phyloP scores from a whole-genome alignment of 1,139 yeast species.

The Insectozyma bohioensis region DNA sequence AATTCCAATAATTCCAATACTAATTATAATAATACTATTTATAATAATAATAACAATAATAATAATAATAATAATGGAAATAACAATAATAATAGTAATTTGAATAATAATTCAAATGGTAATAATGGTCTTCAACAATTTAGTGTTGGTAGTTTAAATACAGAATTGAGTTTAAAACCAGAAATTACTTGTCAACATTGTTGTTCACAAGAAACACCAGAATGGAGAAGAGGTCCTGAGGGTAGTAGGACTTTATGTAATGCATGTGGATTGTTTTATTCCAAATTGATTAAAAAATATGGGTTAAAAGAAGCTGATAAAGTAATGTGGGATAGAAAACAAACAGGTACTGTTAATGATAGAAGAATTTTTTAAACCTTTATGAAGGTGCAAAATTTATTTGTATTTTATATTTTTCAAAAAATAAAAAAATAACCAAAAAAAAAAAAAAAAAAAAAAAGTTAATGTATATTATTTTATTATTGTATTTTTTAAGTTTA shows the following conservation, averaged over 20 bases:
- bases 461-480: too few relatives aligned
- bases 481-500: too few relatives aligned
- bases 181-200: slow-evolving; percentile 28
- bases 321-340: slow-evolving; percentile 27
- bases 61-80: neutral
- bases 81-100: neutral
- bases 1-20: neutral
- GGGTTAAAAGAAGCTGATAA: slow-evolving; percentile 26
- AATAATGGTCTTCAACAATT: slow-evolving; percentile 7
- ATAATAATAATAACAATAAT: neutral
- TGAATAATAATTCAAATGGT: neutral
- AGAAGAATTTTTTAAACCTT: slow-evolving; percentile 17
- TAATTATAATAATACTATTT: slow-evolving; percentile 1
- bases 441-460: too few relatives aligned
- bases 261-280: slow-evolving; percentile 46
- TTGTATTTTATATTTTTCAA: too few relatives aligned
- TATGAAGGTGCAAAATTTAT: too few relatives aligned
- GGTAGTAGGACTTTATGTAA: slow-evolving; percentile 46
- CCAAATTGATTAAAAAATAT: slow-evolving; percentile 30
- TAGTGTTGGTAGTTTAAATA: slow-evolving; percentile 19
- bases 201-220: slow-evolving; percentile 37
- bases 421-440: too few relatives aligned
- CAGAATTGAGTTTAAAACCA: slow-evolving; percentile 19
- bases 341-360: slow-evolving; percentile 21
- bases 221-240: slow-evolving; percentile 48